These are phyloP conservation scores for Suhomyces atakaporum DNA, from an alignment of 1,139 yeast genomes.

Conservation along the genomic window DNA sequence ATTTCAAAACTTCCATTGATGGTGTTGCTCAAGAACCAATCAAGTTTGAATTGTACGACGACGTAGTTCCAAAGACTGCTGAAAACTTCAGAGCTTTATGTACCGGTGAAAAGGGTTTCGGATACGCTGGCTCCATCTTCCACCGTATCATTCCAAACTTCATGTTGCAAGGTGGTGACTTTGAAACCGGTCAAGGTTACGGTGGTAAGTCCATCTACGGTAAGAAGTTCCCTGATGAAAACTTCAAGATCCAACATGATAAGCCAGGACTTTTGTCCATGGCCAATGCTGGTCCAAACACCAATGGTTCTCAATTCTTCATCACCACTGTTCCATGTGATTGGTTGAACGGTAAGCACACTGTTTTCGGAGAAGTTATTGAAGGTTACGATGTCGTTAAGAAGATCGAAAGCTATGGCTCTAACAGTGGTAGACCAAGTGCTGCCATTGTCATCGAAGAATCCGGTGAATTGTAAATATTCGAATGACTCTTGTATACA, in stretches of 20 bases:
- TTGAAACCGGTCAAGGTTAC: slow-evolving; percentile 42
- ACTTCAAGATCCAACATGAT: slow-evolving; percentile 36
- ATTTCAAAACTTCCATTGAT: slow-evolving; percentile 38
- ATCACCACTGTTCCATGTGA: slow-evolving; percentile 47
- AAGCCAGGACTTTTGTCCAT: slow-evolving; percentile 42
- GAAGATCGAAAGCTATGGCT: slow-evolving; percentile 39
- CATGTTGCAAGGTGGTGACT: slow-evolving; percentile 49
- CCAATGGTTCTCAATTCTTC: slow-evolving; percentile 46
- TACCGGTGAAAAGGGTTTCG: slow-evolving; percentile 97
- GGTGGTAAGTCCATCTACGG: slow-evolving; percentile 47
- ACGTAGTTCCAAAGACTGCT: slow-evolving; percentile 95
- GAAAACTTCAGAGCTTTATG: slow-evolving; percentile 97
- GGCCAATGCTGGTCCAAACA: slow-evolving; percentile 49
- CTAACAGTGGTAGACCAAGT: slow-evolving; percentile 30
- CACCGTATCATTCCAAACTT: slow-evolving; percentile 46
- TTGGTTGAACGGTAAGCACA: slow-evolving; percentile 47
- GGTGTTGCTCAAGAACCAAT: slow-evolving; percentile 35
- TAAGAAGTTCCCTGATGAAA: slow-evolving; percentile 40
- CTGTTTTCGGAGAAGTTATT: slow-evolving; percentile 45
- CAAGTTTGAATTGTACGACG: slow-evolving; percentile 66
- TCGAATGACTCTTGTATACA: too few relatives aligned
- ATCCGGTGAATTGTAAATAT: slow-evolving; percentile 32
- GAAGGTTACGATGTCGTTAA: slow-evolving; percentile 43
- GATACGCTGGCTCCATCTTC: slow-evolving; percentile 76
- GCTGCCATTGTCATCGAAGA: slow-evolving; percentile 41